Evolutionary conservation across 1,284 basidiomycete species (phyloP).

Genomic region (Malassezia slooffiae): DNA sequence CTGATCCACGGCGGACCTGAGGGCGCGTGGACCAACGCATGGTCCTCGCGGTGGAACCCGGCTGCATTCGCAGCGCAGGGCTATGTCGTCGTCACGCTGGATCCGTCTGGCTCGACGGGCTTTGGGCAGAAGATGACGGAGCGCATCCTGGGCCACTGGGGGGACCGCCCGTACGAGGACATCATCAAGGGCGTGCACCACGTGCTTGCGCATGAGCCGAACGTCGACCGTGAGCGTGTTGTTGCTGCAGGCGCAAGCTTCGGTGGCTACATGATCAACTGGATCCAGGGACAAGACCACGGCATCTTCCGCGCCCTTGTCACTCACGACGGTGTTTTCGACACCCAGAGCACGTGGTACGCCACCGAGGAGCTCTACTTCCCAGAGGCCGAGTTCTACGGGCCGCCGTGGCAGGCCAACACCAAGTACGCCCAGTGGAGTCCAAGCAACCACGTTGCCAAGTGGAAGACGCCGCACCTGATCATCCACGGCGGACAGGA

Average conservation of each 20-base stretch:
- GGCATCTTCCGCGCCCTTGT: slow-evolving; percentile 32
- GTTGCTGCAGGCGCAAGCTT: slow-evolving; percentile 27
- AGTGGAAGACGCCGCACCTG: slow-evolving; percentile 34
- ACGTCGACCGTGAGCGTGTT: slow-evolving; percentile 19
- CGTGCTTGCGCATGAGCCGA: slow-evolving; percentile 13
- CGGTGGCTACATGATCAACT: slow-evolving; percentile 33
- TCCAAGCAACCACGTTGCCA: slow-evolving; percentile 15
- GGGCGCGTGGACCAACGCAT: slow-evolving; percentile 27
- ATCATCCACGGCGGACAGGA: slow-evolving; percentile 31
- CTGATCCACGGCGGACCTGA: slow-evolving; percentile 38
- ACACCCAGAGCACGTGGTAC: slow-evolving; percentile 13
- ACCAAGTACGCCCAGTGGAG: slow-evolving; percentile 15
- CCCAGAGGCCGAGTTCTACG: slow-evolving; percentile 27
- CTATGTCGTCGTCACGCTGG: slow-evolving; percentile 25
- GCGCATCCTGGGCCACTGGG: slow-evolving; percentile 33
- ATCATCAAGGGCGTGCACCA: slow-evolving; percentile 19
- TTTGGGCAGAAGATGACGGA: slow-evolving; percentile 31
- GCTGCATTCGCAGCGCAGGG: slow-evolving; percentile 27
- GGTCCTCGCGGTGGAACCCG: slow-evolving; percentile 35
- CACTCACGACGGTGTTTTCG: slow-evolving; percentile 33
- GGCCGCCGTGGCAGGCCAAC: slow-evolving; percentile 18
- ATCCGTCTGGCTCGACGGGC: slow-evolving; percentile 29
- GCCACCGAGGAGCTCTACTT: slow-evolving; percentile 38
- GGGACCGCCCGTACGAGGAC: slow-evolving; percentile 23
- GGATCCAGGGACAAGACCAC: slow-evolving; percentile 34